Percentiles rank a stretch among this genome's conserved stretches.
Conservation (phyloP, 441 rosid genomes). For the Flueggea neowawraea region DNA sequence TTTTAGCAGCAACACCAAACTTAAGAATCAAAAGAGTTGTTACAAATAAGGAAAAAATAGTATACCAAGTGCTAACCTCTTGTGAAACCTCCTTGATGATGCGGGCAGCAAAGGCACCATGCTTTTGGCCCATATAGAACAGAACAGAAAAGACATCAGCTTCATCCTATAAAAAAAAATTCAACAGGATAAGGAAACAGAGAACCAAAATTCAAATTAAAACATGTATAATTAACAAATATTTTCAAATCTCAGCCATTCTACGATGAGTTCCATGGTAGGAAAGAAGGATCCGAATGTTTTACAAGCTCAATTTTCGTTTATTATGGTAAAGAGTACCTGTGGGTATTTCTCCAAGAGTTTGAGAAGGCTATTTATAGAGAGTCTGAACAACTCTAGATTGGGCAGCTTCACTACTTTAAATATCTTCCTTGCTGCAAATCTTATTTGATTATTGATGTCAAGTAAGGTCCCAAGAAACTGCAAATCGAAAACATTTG, state of each 20-base stretch:
- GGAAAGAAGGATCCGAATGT: too few relatives aligned
- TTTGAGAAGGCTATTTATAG: slow-evolving; percentile 55
- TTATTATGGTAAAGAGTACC: slow-evolving; percentile 37
- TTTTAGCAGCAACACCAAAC: too few relatives aligned
- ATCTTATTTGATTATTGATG: slow-evolving; percentile 49
- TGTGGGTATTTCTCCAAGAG: slow-evolving; percentile 70
- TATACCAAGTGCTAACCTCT: slow-evolving; percentile 40
- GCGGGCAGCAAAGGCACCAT: slow-evolving; percentile 45
- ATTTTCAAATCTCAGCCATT: too few relatives aligned
- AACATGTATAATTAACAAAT: too few relatives aligned
- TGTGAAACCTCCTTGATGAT: slow-evolving; percentile 48
- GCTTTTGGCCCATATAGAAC: slow-evolving; percentile 72
- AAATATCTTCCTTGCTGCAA: slow-evolving; percentile 56
- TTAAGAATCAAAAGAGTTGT: too few relatives aligned
- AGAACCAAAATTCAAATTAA: background rate
- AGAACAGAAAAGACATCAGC: slow-evolving; percentile 60
- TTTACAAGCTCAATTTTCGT: too few relatives aligned
- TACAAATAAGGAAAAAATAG: too few relatives aligned
- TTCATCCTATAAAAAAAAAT: slow-evolving; percentile 68
- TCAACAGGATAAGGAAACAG: slow-evolving; percentile 4
- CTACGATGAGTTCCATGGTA: too few relatives aligned
- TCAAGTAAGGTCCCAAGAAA: slow-evolving; percentile 68
- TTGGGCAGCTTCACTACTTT: slow-evolving; percentile 48
- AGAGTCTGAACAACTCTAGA: slow-evolving; percentile 47
- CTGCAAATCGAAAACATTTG: slow-evolving; percentile 39